Base-by-base conservation (phyloP, 192 early-diverging fungal species). In the Linnemannia zychae region DNA sequence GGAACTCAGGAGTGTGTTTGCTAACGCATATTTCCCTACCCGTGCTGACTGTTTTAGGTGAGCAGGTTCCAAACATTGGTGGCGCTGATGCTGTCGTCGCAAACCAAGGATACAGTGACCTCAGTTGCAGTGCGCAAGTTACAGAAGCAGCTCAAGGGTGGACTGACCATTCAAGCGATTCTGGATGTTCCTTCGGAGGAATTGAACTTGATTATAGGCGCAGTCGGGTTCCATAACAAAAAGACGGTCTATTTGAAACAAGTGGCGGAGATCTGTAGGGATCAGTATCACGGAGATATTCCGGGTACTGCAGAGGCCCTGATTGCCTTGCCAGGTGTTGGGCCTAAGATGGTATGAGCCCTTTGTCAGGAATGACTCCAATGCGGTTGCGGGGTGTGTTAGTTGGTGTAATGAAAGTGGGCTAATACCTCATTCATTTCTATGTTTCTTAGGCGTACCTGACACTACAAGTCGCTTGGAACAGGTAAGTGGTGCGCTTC, bases 71-170 rank as follows among this genome's bases (percentile, higher is more conserved):
- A 98, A 81, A 95, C 95, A 15, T 87, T 99, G 1, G 89, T 97
- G 20, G 90, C 97, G 1, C 88, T 99, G 48, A 95, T 96, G 89
- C 92, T 99, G 22, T 98, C 97, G 15, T 96, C 97, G 28, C 96
- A 98, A 88, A 99, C 98, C 15, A 97, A 97, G 74, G 98, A 99
- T 79, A 92, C 94, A 20, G 91, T 95, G 33, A 98, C 97, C 0
- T 95, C 96, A 1, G 93, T 90, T 38, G 97, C 95, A 4, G 91
- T 99, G 31, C 82, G 89, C 28, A 90, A 91, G 7, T 84, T 99
- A 13, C 91, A 96, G 69, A 69, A 77, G 16, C 80, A 88, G 38
- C 88, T 93, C 67, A 89, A 92, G 3, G 93, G 91, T 37, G 95
- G 96, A n/a, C 78, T 97, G 74, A 94, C 92, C 4, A 76, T 94